Evolutionary conservation across 805 yeast genomes (phyloP), one percentile per base, ranked within the genome.

Genomic region (Yarrowia sp.): DNA sequence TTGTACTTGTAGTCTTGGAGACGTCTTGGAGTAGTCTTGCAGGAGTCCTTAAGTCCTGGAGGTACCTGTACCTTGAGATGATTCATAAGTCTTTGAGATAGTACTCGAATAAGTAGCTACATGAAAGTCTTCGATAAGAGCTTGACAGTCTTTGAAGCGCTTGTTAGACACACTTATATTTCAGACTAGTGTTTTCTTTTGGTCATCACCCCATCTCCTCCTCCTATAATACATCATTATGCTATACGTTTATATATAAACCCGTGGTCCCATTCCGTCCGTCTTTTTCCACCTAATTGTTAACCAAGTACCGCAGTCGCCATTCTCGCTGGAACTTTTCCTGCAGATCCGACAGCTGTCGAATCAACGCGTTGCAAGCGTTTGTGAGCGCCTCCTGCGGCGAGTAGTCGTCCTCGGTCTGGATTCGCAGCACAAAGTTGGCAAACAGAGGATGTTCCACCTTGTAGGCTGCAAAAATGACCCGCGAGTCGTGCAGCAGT

Each of bases 381-480:
- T 90, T 91, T 75, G 86, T 89, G 75, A 95, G 83, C 1, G 98
- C 98, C 70, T 89, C 92, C 75, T 88, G 87, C 40, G 99, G 99
- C 48, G 92, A 85, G 77, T 92, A 92, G 66, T 95, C 97, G 73
- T 95, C 98, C 74, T 91, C 97, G 0, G 98, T 94, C 79, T 95
- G 99, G 45, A 95, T 85, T 80, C 99, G 87, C 87, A 95, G 86
- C 56, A 94, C 88, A 75, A 95, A 95, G 78, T 91, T 91, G 48
- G 99, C 98, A 79, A 95, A 95, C 72, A 95, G 82, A 9, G 99
- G 99, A 80, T 95, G 99, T 80, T 95, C 98, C 53, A 95, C 92
- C 78, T 95, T 95, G 83, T 95, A 95, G 43, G 98, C 99, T 53
- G 97, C 98, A 78, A 93, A 95, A 43, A 95, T 77, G n/a, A 95